Base-by-base conservation (phyloP, 1,284 basidiomycete species). In the Macrocystidia cucumis region DNA sequence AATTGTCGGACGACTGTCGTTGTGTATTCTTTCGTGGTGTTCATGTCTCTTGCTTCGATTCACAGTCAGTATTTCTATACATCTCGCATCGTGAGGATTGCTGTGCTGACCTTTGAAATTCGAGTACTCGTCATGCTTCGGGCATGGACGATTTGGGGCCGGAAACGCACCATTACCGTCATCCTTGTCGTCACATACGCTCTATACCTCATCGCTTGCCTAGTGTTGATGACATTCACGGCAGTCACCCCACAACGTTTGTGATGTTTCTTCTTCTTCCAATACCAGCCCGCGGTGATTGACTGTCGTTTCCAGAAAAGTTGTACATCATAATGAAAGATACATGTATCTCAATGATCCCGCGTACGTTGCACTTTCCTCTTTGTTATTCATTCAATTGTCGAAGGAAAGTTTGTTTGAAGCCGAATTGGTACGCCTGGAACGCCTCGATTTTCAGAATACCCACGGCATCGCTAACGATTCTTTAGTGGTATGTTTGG, bases 41-140 rank as follows among this genome's bases (percentile, higher is more conserved):
- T 45, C 23, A 11, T 45, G n/a, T 35, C 36, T 33, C 27, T 23
- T 4, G 44, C 44, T 16, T 40, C 41, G 16, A 20, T 45, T 17
- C 44, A 45, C 24, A 23, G 44, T 43, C 29, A 16, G 38, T 7
- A n/a, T 27, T 12, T 12, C 25, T 7, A 27, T 16, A n/a, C 3
- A 21, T 4, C 5, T 16, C 12, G 2, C 22, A n/a, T n/a, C 8
- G 16, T 32, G 5, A 18, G 1, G 11, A 16, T 27, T 26, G 28
- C 19, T 21, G 9, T 21, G n/a, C n/a, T n/a, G n/a, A n/a, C n/a
- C n/a, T n/a, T n/a, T n/a, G n/a, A n/a, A n/a, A n/a, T n/a, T n/a
- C n/a, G n/a, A 45, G 43, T 45, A 14, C 29, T 45, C 4, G 43
- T 45, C 13, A 21, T 45, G 9, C 16, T 43, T 5, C 34, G 43